Conservation (phyloP, 306 rosid species). For the Hippophae gyantsensis region DNA sequence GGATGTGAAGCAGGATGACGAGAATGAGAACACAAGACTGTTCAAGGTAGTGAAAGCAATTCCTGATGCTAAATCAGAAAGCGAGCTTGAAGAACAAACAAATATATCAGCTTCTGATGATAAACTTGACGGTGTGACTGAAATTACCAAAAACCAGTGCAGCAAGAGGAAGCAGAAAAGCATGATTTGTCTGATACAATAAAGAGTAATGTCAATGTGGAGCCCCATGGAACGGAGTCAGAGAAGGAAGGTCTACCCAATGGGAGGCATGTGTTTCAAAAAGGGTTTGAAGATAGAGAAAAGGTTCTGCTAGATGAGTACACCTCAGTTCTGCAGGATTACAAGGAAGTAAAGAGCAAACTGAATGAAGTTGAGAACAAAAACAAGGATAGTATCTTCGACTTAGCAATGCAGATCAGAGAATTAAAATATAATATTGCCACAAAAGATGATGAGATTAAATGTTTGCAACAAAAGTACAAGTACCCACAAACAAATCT, state of each 20-base stretch:
- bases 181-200: constrained; percentile 23
- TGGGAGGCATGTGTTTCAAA: constrained; percentile 51
- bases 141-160: constrained; percentile 15
- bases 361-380: constrained; percentile 54
- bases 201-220: constrained; percentile 16
- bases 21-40: constrained; percentile 22
- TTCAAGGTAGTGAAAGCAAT: constrained; percentile 15
- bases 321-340: constrained; percentile 56
- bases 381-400: constrained; percentile 53
- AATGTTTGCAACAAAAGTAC: constrained; percentile 40
- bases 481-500: constrained; percentile 20
- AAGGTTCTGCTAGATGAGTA: constrained; percentile 57
- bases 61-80: constrained; percentile 23
- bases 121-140: constrained; percentile 9
- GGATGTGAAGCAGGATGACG: constrained; percentile 39
- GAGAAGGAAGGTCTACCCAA: constrained; percentile 41
- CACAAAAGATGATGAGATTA: constrained; percentile 50
- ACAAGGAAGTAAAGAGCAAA: constrained; percentile 52
- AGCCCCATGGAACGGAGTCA: constrained; percentile 22
- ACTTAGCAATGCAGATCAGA: constrained; percentile 53
- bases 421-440: constrained; percentile 48
- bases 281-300: constrained; percentile 68
- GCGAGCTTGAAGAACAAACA: constrained; percentile 13
- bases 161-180: constrained; percentile 20
- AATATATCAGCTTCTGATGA: constrained; percentile 6